Conservation (phyloP, 768 basidiomycete genomes). For the Guyanaporus albipodus region DNA sequence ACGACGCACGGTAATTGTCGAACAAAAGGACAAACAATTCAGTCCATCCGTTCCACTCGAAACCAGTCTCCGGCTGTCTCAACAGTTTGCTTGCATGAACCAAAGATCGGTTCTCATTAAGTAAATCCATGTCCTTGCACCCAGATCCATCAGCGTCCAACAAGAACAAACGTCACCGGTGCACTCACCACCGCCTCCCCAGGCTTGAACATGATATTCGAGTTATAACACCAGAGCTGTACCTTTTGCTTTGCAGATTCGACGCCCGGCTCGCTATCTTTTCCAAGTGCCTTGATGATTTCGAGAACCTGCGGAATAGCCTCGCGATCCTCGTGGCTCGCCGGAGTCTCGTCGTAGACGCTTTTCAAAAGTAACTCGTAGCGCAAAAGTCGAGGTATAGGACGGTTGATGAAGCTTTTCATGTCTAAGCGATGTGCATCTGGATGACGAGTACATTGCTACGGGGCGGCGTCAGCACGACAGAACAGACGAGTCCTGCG, state of each 20-base stretch:
- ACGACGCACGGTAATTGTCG: constrained; percentile 82
- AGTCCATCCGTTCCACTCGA: constrained; percentile 86
- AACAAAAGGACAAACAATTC: constrained; percentile 90
- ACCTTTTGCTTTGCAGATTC: constrained; percentile 84
- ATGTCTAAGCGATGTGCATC: constrained; percentile 83
- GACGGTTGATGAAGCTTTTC: constrained; percentile 90
- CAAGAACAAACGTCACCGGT: not conserved
- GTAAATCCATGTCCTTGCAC: constrained; percentile 80
- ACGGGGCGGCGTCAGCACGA: not conserved
- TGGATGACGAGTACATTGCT: constrained; percentile 58
- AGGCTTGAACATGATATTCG: constrained; percentile 72
- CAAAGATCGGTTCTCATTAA: constrained; percentile 77
- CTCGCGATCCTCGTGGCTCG: constrained; percentile 74
- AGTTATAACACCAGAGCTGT: constrained; percentile 82
- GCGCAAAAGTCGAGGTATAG: constrained; percentile 84
- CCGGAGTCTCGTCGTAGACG: constrained; percentile 71
- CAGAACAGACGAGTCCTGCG: not conserved
- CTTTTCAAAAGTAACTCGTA: constrained; percentile 82
- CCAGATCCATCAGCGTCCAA: constrained; percentile 1
- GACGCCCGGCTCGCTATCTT: constrained; percentile 85
- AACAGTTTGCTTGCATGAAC: constrained; percentile 81
- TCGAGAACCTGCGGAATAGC: constrained; percentile 85
- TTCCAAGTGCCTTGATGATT: constrained; percentile 80
- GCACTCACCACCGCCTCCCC: constrained; percentile 62
- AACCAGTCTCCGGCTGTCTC: constrained; percentile 83